These are phyloP conservation scores for Escovopsis sp. DNA, from an alignment of 2,329 filamentous ascomycete species.

Conservation along the genomic window DNA sequence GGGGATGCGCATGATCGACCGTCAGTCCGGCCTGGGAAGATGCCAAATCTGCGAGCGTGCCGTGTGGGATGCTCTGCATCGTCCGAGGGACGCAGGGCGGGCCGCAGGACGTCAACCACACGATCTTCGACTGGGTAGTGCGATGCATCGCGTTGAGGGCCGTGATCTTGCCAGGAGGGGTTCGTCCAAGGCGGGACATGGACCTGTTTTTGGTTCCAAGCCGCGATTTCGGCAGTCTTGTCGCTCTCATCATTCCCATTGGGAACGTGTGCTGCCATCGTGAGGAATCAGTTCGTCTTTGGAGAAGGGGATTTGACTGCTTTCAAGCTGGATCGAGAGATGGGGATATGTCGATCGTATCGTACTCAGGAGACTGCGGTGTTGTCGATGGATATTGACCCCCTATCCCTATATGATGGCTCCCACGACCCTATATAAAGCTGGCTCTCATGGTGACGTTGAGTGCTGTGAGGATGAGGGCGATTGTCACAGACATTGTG, in stretches of 20 bases:
- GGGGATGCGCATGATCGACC: conserved; percentile 19
- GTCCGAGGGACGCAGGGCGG: conserved; percentile 12
- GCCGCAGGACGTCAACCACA: conserved; percentile 10
- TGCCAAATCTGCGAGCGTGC: conserved; percentile 15
- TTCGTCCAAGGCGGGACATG: conserved; percentile 16
- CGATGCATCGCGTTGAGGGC: conserved; percentile 1
- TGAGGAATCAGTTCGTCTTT: too few species aligned
- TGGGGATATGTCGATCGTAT: not conserved
- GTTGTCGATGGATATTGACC: too few species aligned
- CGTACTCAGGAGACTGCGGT: not conserved
- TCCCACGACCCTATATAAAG: too few species aligned
- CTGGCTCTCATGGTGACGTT: too few species aligned
- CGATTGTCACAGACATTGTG: too few species aligned
- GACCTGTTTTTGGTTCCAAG: not conserved
- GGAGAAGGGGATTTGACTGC: too few species aligned
- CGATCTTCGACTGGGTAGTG: conserved; percentile 7
- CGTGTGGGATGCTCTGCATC: conserved; percentile 11
- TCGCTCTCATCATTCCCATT: too few species aligned
- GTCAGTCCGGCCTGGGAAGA: conserved; percentile 14
- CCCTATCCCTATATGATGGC: too few species aligned
- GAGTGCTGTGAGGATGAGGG: too few species aligned
- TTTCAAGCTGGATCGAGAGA: not conserved
- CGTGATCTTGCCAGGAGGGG: conserved; percentile 13
- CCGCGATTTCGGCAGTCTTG: not conserved
- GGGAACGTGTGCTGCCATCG: too few species aligned